A percentile compares a stretch with the other conserved stretches of the same genome.
These are phyloP conservation scores for Daldinia bambusicola DNA, from an alignment of 495 filamentous ascomycete species.

Conservation along the genomic window DNA sequence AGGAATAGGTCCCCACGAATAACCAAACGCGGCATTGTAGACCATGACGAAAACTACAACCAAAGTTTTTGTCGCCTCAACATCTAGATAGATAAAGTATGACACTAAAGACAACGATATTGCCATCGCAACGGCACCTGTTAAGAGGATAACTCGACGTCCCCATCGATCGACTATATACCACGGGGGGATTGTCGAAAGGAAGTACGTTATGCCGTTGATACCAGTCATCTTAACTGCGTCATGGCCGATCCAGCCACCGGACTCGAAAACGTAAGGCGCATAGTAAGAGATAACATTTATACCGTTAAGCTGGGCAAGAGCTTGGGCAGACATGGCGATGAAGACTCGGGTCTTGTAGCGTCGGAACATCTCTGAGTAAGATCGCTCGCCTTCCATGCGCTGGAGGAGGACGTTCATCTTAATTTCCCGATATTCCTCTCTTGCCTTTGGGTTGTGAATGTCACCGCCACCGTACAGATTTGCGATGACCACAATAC, in stretches of 20 bases:
- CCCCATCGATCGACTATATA: conserved; percentile 96
- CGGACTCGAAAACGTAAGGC: conserved; percentile 93
- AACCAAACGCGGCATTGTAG: conserved; percentile 97
- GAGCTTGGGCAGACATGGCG: conserved; percentile 96
- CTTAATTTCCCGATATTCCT: conserved; percentile 98
- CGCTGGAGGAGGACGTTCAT: conserved; percentile 93
- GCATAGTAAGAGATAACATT: conserved; percentile 99
- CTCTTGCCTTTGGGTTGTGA: conserved; percentile 86
- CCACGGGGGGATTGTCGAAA: conserved; percentile 95
- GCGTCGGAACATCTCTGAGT: conserved; percentile 92
- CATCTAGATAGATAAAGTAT: conserved; percentile 92
- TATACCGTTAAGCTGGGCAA: conserved; percentile 97
- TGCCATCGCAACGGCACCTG: conserved; percentile 90
- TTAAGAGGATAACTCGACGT: conserved; percentile 87
- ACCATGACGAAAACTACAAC: conserved; percentile 97
- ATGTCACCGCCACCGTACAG: conserved; percentile 96
- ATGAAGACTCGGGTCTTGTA: conserved; percentile 95
- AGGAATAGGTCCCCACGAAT: conserved; percentile 98
- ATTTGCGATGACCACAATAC: conserved; percentile 97
- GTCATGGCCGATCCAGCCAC: conserved; percentile 88
- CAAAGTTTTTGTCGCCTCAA: conserved; percentile 76
- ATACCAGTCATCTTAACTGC: conserved; percentile 98
- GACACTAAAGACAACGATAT: conserved; percentile 91
- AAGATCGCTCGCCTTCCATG: conserved; percentile 92
- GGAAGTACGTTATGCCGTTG: conserved; percentile 90